Percentiles rank a stretch among this genome's conserved stretches.
These are phyloP conservation scores for Spathaspora hagerdaliae DNA, from an alignment of 805 yeast species.

Conservation along the genomic window DNA sequence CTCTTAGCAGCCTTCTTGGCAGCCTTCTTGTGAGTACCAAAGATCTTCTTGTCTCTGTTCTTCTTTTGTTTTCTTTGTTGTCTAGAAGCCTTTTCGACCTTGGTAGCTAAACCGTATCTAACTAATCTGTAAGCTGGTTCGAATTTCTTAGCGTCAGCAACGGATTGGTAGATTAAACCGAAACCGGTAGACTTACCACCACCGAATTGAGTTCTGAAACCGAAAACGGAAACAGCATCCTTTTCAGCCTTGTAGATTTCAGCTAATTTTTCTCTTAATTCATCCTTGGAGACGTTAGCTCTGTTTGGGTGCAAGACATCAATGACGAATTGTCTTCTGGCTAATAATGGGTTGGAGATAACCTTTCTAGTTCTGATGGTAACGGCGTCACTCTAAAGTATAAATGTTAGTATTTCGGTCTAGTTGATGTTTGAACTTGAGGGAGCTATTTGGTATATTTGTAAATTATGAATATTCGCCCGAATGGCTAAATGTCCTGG, in stretches of 20 bases:
- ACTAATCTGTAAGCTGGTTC: slow-evolving; percentile 99
- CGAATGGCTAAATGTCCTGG: background rate
- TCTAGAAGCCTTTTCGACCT: slow-evolving; percentile 97
- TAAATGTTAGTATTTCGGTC: background rate
- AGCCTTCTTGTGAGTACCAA: slow-evolving; percentile 95
- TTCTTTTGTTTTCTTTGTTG: slow-evolving; percentile 99
- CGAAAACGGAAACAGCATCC: slow-evolving; percentile 95
- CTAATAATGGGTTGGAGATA: slow-evolving; percentile 97
- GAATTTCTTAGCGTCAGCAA: slow-evolving; percentile 95
- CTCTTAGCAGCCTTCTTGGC: slow-evolving; percentile 91
- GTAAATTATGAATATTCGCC: background rate
- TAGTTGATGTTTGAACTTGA: background rate
- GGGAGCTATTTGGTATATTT: background rate
- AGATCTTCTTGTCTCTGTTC: slow-evolving; percentile 99
- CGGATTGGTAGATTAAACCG: slow-evolving; percentile 98
- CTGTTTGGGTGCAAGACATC: slow-evolving; percentile 99
- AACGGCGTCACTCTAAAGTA: slow-evolving; percentile 90
- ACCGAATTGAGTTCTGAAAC: slow-evolving; percentile 99
- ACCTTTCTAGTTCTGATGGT: slow-evolving; percentile 99
- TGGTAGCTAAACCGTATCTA: slow-evolving; percentile 95
- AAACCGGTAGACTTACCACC: slow-evolving; percentile 99
- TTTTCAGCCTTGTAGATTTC: slow-evolving; percentile 86
- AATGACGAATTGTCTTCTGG: slow-evolving; percentile 99
- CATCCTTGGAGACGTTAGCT: slow-evolving; percentile 99
- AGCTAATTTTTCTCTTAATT: slow-evolving; percentile 92